These are phyloP conservation scores for Podospora pseudopauciseta DNA, from an alignment of 495 filamentous ascomycete genomes.

Conservation along the genomic window DNA sequence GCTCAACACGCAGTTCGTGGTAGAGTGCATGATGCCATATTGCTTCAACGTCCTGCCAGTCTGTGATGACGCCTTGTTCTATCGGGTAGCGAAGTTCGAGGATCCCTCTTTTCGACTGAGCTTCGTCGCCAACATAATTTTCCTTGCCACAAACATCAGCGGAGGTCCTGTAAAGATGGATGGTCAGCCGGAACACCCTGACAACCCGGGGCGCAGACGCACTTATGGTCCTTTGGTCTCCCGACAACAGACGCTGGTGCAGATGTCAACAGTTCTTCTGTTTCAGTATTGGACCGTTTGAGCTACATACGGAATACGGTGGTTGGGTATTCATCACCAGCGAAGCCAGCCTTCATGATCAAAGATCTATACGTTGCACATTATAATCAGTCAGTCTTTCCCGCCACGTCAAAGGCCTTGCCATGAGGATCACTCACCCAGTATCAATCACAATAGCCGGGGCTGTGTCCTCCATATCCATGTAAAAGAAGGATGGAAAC, in stretches of 20 bases:
- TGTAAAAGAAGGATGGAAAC: too few species aligned
- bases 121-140: constrained; percentile 99
- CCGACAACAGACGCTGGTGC: background rate
- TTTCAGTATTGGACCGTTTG: background rate
- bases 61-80: constrained; percentile 99
- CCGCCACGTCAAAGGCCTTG: too few species aligned
- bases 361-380: too few species aligned
- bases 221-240: constrained; percentile 9
- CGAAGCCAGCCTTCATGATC: constrained; percentile 88
- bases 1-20: constrained; percentile 99
- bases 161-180: constrained; percentile 99
- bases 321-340: constrained; percentile 99
- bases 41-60: constrained; percentile 99
- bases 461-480: too few species aligned
- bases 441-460: too few species aligned
- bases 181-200: constrained; percentile 87
- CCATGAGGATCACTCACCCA: too few species aligned
- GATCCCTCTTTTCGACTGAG: constrained; percentile 99
- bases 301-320: constrained; percentile 97
- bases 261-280: constrained; percentile 6
- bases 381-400: too few species aligned
- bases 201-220: constrained; percentile 61
- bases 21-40: constrained; percentile 99
- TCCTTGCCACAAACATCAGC: constrained; percentile 99
- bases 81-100: constrained; percentile 98